Conservation (phyloP, 768 basidiomycete genomes). For the Kwoniella dendrophila region DNA sequence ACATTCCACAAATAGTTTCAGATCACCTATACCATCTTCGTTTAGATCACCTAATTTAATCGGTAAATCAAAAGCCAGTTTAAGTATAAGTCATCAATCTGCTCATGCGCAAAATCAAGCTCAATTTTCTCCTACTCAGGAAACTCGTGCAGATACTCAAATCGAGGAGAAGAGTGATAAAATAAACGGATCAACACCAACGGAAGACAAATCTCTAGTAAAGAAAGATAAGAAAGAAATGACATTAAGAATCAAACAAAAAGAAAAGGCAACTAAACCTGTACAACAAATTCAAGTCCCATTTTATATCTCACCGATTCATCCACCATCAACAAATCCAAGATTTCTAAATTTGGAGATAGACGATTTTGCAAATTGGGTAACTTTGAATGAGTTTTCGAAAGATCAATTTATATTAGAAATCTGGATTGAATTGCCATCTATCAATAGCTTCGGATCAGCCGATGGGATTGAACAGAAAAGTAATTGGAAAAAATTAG, state of each 20-base stretch:
- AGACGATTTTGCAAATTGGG: slow-evolving; percentile 63
- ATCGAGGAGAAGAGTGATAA: background rate
- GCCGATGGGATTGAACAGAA: background rate
- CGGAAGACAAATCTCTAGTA: background rate
- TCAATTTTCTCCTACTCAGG: background rate
- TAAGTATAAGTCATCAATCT: slow-evolving; percentile 13
- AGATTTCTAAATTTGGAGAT: slow-evolving; percentile 67
- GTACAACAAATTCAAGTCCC: slow-evolving; percentile 53
- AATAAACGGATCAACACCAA: background rate
- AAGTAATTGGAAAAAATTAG: slow-evolving; percentile 35
- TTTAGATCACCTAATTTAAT: background rate
- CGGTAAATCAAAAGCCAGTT: slow-evolving; percentile 5
- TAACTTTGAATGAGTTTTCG: slow-evolving; percentile 59
- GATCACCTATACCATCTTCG: background rate
- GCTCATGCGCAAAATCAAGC: slow-evolving; percentile 3
- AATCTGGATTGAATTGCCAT: slow-evolving; percentile 45
- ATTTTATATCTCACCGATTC: slow-evolving; percentile 76
- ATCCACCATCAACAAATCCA: slow-evolving; percentile 82
- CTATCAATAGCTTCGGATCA: too few relatives aligned
- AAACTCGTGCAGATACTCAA: background rate
- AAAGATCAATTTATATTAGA: slow-evolving; percentile 64
- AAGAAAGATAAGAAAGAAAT: background rate
- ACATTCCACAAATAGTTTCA: slow-evolving; percentile 1
- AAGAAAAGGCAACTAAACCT: background rate
- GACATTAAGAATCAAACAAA: too few relatives aligned